phyloP scores from a whole-genome alignment of 805 yeast species.

The Metschnikowia henanensis region DNA sequence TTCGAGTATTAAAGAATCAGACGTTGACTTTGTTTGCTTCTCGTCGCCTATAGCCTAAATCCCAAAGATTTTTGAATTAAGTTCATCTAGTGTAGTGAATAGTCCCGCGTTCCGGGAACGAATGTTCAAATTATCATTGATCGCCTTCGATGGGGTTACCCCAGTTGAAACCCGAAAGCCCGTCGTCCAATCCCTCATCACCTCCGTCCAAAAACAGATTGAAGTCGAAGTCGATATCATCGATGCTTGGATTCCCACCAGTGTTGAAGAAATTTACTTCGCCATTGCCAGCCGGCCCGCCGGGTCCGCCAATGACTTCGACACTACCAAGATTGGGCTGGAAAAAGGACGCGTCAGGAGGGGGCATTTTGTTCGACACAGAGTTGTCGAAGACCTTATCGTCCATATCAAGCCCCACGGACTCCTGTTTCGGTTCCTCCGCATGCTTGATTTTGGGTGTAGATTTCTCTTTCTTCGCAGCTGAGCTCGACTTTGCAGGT shows the following conservation, averaged over 20 bases:
- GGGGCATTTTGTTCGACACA: conserved; percentile 19
- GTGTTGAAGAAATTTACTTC: conserved; percentile 24
- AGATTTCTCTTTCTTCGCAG: conserved; percentile 32
- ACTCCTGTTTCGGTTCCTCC: conserved; percentile 13
- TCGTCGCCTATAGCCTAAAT: too few relatives aligned
- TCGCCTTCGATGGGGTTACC: conserved; percentile 29
- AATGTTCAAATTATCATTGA: not conserved
- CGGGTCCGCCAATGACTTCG: conserved; percentile 28
- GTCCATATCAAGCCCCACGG: not conserved
- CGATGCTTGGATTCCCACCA: conserved; percentile 29
- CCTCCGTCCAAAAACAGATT: conserved; percentile 40
- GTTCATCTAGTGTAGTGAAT: not conserved
- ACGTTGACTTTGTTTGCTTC: too few relatives aligned
- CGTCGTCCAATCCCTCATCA: conserved; percentile 32
- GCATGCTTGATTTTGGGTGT: conserved; percentile 20
- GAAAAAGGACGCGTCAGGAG: conserved; percentile 24
- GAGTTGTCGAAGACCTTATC: not conserved
- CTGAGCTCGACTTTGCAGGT: not conserved
- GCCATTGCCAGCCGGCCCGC: conserved; percentile 13
- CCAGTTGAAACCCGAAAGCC: conserved; percentile 41
- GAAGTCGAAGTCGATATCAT: conserved; percentile 46
- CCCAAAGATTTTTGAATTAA: too few relatives aligned
- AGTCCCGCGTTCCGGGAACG: not conserved
- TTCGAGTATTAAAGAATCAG: too few relatives aligned
- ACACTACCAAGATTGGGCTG: conserved; percentile 26